Evolutionary conservation across 2,329 filamentous ascomycete genomes (phyloP).

Genomic region (Pyricularia grisea): DNA sequence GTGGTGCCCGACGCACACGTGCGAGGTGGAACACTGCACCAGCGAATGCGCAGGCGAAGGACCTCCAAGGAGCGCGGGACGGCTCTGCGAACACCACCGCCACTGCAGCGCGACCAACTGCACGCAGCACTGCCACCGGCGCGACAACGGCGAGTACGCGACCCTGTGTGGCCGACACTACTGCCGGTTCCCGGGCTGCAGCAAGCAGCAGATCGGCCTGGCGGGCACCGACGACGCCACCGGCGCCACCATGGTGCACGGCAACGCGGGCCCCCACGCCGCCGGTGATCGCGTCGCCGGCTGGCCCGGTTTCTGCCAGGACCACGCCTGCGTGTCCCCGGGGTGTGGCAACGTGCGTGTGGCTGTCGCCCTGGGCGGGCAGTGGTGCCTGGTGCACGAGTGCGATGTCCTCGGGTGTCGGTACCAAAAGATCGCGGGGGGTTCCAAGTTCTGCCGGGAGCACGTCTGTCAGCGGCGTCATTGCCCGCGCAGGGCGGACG

Average conservation of each 20-base stretch:
- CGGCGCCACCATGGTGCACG: background rate
- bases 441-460: background rate
- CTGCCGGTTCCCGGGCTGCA: conserved; percentile 8
- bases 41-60: conserved; percentile 7
- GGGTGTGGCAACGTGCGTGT: background rate
- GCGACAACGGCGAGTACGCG: conserved; percentile 6
- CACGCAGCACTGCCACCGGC: conserved; percentile 8
- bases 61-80: background rate
- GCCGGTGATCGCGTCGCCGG: background rate
- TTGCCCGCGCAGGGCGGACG: background rate
- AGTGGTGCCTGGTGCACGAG: conserved; percentile 2
- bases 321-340: background rate
- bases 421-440: background rate
- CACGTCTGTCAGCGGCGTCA: background rate
- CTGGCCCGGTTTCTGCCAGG: background rate
- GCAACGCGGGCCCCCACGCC: background rate
- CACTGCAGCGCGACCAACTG: conserved; percentile 8
- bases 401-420: background rate
- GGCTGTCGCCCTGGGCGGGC: background rate
- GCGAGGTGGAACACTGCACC: conserved; percentile 9
- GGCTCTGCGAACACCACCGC: conserved; percentile 10
- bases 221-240: background rate
- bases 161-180: conserved; percentile 10
- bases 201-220: background rate
- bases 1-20: conserved; percentile 12